Evolutionary conservation across 2,329 filamentous ascomycete species (phyloP).

Genomic region (Aspergillus pseudoviridinutans): DNA sequence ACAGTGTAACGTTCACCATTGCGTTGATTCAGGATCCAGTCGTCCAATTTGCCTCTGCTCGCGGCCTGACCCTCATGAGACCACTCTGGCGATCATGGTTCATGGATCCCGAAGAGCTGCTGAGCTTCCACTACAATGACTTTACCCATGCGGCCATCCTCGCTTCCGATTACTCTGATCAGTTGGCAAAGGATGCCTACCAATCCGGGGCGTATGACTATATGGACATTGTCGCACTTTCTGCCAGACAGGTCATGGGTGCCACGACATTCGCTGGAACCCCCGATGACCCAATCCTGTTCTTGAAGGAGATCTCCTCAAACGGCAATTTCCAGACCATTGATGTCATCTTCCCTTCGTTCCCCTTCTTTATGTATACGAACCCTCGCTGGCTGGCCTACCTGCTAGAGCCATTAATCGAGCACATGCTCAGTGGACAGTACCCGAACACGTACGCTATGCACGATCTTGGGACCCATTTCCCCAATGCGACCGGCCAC

Average conservation of each 20-base stretch:
- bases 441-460: slow-evolving; percentile 67
- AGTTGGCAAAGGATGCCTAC: slow-evolving; percentile 67
- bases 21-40: slow-evolving; percentile 74
- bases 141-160: slow-evolving; percentile 61
- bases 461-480: slow-evolving; percentile 52
- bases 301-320: slow-evolving; percentile 81
- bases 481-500: slow-evolving; percentile 55
- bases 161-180: slow-evolving; percentile 68
- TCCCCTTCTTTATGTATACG: slow-evolving; percentile 82
- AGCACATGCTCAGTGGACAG: slow-evolving; percentile 76
- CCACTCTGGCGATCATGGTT: slow-evolving; percentile 80
- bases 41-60: slow-evolving; percentile 71
- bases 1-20: slow-evolving; percentile 69
- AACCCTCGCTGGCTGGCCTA: slow-evolving; percentile 78
- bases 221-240: slow-evolving; percentile 71
- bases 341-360: slow-evolving; percentile 81
- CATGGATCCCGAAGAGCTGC: slow-evolving; percentile 55
- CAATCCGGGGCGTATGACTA: slow-evolving; percentile 71
- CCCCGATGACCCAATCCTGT: slow-evolving; percentile 66
- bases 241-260: slow-evolving; percentile 74
- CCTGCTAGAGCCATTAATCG: slow-evolving; percentile 72
- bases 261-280: slow-evolving; percentile 72
- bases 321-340: slow-evolving; percentile 84
- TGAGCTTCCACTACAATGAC: slow-evolving; percentile 73
- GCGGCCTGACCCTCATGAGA: slow-evolving; percentile 72